These are phyloP conservation scores for Pisolithus albus DNA, from an alignment of 768 basidiomycete genomes.

Conservation along the genomic window DNA sequence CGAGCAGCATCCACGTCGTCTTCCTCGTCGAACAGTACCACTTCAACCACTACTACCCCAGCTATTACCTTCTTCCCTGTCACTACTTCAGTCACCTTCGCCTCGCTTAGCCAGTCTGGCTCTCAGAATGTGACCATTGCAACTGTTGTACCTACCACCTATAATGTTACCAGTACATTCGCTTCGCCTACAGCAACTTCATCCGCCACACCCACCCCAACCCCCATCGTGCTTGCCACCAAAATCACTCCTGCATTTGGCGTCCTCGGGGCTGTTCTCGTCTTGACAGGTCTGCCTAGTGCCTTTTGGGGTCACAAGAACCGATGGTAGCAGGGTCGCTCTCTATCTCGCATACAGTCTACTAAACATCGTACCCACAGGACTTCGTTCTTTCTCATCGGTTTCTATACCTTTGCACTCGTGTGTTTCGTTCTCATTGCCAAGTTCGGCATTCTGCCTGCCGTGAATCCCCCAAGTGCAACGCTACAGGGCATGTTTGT, in stretches of 20 bases:
- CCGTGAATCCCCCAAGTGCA: constrained; percentile 70
- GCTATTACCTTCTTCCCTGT: constrained; percentile 50
- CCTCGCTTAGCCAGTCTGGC: constrained; percentile 42
- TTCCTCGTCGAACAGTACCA: constrained; percentile 5
- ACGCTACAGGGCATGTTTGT: constrained; percentile 88
- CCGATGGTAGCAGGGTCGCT: constrained; percentile 59
- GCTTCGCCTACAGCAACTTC: constrained; percentile 45
- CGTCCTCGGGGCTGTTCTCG: constrained; percentile 81
- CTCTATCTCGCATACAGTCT: constrained; percentile 1
- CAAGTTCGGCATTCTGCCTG: constrained; percentile 80
- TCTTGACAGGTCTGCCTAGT: constrained; percentile 83
- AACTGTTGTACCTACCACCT: constrained; percentile 51
- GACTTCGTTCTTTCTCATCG: constrained; percentile 91
- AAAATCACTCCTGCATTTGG: constrained; percentile 83
- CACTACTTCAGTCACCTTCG: constrained; percentile 45
- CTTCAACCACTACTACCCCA: constrained; percentile 17
- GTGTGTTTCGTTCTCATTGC: constrained; percentile 83
- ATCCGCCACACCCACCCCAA: constrained; percentile 27
- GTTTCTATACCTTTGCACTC: constrained; percentile 83
- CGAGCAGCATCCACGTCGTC: constrained; percentile 18
- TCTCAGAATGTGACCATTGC: constrained; percentile 43
- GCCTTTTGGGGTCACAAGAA: constrained; percentile 95
- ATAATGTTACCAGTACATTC: constrained; percentile 56
- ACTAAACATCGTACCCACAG: constrained; percentile 33
- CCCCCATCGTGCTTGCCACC: constrained; percentile 44